These are phyloP conservation scores for Saposhnikovia divaricata DNA, from an alignment of 129 eudicot species.

Conservation along the genomic window DNA sequence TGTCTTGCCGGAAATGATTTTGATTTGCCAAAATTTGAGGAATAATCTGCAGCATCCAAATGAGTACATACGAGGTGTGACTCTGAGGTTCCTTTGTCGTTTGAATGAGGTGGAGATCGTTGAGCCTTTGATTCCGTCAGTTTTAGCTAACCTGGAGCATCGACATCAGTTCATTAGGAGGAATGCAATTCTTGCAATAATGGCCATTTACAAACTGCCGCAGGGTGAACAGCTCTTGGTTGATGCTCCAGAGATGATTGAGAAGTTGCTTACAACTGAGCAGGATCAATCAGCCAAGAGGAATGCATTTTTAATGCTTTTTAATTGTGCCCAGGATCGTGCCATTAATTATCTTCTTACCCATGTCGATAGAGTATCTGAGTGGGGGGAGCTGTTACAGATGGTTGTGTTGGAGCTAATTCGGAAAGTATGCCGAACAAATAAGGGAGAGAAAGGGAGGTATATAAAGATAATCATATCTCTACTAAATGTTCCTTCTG, in stretches of 20 bases:
- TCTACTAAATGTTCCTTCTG: constrained; percentile 70
- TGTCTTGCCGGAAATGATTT: constrained; percentile 83
- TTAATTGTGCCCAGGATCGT: constrained; percentile 84
- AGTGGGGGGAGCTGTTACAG: constrained; percentile 91
- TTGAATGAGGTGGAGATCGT: constrained; percentile 68
- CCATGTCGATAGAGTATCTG: constrained; percentile 72
- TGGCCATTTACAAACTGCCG: constrained; percentile 91
- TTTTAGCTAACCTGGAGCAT: constrained; percentile 75
- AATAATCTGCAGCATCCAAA: constrained; percentile 87
- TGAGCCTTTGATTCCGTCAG: constrained; percentile 87
- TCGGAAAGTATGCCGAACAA: constrained; percentile 87
- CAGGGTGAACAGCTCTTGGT: constrained; percentile 90
- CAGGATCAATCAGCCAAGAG: constrained; percentile 90
- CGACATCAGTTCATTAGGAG: constrained; percentile 85
- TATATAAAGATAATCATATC: constrained; percentile 86
- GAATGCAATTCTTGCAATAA: constrained; percentile 91
- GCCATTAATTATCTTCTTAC: constrained; percentile 80
- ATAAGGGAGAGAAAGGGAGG: constrained; percentile 80
- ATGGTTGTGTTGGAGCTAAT: constrained; percentile 94
- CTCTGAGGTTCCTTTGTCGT: constrained; percentile 79
- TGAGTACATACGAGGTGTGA: constrained; percentile 85
- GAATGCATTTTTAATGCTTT: constrained; percentile 95
- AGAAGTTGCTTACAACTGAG: constrained; percentile 71
- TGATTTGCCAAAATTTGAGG: constrained; percentile 82
- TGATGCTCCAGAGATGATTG: constrained; percentile 94